These are phyloP conservation scores for Paragyromitra xinjiangensis DNA, from an alignment of 495 filamentous ascomycete genomes.

Conservation along the genomic window DNA sequence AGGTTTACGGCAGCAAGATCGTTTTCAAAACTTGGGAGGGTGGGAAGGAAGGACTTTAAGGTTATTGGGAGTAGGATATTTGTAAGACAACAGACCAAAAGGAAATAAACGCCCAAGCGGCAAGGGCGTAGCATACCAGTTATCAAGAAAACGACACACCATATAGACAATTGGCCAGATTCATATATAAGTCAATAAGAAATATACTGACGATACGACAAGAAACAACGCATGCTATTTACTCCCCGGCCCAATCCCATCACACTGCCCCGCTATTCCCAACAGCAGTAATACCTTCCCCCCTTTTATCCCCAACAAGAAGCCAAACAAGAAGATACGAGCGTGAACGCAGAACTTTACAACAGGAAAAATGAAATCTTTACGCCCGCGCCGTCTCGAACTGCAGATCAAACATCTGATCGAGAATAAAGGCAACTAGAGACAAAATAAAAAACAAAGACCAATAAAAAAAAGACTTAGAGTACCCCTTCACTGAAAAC, in stretches of 20 bases:
- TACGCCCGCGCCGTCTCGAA: constrained; percentile 13
- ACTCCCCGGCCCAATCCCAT: constrained; percentile 33
- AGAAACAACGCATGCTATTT: constrained; percentile 39
- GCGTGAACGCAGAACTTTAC: constrained; percentile 19
- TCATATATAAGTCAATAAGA: constrained; percentile 30
- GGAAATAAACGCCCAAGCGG: neutral
- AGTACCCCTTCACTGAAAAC: constrained; percentile 5
- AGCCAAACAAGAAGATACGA: constrained; percentile 5
- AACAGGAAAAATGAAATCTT: constrained; percentile 26
- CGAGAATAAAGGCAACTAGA: neutral
- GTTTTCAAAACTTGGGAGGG: constrained; percentile 83
- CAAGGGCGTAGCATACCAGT: neutral
- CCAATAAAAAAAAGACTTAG: constrained; percentile 6
- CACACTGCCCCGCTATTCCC: constrained; percentile 7
- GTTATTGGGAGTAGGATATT: neutral
- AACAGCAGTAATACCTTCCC: neutral
- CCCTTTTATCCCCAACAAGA: constrained; percentile 31
- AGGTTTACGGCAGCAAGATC: constrained; percentile 79
- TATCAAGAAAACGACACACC: constrained; percentile 13
- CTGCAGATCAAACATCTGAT: constrained; percentile 12
- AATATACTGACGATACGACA: constrained; percentile 14
- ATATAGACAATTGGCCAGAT: constrained; percentile 14
- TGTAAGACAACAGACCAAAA: neutral
- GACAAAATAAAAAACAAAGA: neutral
- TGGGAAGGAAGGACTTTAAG: constrained; percentile 31